phyloP scores from a whole-genome alignment of 2,329 filamentous ascomycete species.

The Botryotinia calthae region DNA sequence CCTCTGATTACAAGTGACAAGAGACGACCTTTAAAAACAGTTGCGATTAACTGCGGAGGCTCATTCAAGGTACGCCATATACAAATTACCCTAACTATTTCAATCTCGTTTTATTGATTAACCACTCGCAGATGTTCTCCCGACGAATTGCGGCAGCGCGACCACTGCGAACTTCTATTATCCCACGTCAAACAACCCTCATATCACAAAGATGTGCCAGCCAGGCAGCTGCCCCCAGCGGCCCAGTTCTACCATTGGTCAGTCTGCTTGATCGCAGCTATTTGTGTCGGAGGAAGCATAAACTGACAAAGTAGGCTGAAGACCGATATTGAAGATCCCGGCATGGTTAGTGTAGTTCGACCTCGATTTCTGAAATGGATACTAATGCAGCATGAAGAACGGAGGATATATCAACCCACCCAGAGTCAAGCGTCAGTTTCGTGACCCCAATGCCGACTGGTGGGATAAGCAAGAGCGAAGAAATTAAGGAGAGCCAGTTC shows the following conservation, averaged over 20 bases:
- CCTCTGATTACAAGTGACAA: slow-evolving; percentile 8
- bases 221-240: slow-evolving; percentile 24
- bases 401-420: slow-evolving; percentile 80
- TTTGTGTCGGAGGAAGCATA: neutral
- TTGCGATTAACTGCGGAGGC: slow-evolving; percentile 6
- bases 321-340: slow-evolving; percentile 62
- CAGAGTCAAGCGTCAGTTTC: slow-evolving; percentile 80
- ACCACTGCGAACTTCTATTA: slow-evolving; percentile 47
- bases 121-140: slow-evolving; percentile 54
- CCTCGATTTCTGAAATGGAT: slow-evolving; percentile 1
- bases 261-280: slow-evolving; percentile 22
- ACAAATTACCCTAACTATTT: neutral
- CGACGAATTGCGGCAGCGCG: slow-evolving; percentile 56
- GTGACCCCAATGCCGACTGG: slow-evolving; percentile 90
- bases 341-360: slow-evolving; percentile 52
- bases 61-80: slow-evolving; percentile 17
- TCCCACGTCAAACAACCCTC: slow-evolving; percentile 50
- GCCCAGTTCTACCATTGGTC: slow-evolving; percentile 34
- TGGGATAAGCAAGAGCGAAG: slow-evolving; percentile 97
- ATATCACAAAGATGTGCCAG: slow-evolving; percentile 50
- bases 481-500: slow-evolving; percentile 93
- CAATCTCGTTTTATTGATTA: neutral
- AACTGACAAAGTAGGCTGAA: slow-evolving; percentile 31
- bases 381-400: slow-evolving; percentile 53
- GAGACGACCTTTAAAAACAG: neutral